Percentiles rank a stretch among this genome's conserved stretches.
Evolutionary conservation across 2,329 filamentous ascomycete species (phyloP).

Genomic region (Periconia macrospinosa): DNA sequence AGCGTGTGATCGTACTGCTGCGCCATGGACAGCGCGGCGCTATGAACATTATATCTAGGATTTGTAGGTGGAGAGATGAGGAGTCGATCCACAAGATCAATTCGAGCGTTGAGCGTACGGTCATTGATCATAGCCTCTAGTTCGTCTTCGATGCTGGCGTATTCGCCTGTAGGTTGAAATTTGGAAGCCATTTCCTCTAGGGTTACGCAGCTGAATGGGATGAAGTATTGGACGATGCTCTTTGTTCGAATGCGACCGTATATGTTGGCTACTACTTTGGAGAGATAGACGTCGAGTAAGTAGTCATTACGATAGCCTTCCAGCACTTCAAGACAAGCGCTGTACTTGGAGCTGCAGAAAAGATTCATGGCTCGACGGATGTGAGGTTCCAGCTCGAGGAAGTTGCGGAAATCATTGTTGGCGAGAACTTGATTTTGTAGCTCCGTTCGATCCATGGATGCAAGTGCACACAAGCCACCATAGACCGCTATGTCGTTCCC

Average conservation of each 20-base stretch:
- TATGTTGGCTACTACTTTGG: slow-evolving; percentile 69
- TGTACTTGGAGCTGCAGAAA: slow-evolving; percentile 90
- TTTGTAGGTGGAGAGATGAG: slow-evolving; percentile 72
- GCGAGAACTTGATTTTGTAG: slow-evolving; percentile 78
- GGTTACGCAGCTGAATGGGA: slow-evolving; percentile 86
- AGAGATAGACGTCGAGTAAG: slow-evolving; percentile 84
- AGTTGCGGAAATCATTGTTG: slow-evolving; percentile 81
- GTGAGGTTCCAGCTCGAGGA: slow-evolving; percentile 90
- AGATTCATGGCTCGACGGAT: slow-evolving; percentile 86
- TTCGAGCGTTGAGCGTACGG: slow-evolving; percentile 72
- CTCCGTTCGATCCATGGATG: slow-evolving; percentile 79
- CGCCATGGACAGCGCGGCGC: slow-evolving; percentile 67
- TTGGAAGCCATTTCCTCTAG: slow-evolving; percentile 75
- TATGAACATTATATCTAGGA: slow-evolving; percentile 69
- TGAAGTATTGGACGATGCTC: slow-evolving; percentile 90
- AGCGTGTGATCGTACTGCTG: slow-evolving; percentile 74
- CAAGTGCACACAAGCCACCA: slow-evolving; percentile 85
- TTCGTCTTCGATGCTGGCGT: slow-evolving; percentile 65
- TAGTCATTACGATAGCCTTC: slow-evolving; percentile 83
- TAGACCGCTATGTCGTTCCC: slow-evolving; percentile 91
- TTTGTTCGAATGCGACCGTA: slow-evolving; percentile 81
- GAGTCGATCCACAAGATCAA: slow-evolving; percentile 81
- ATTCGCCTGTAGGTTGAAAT: slow-evolving; percentile 64
- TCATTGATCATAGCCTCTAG: slow-evolving; percentile 75
- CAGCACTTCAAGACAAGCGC: slow-evolving; percentile 78